Conservation (phyloP, 495 filamentous ascomycete species). For the Xanthoparmelia taractica region DNA sequence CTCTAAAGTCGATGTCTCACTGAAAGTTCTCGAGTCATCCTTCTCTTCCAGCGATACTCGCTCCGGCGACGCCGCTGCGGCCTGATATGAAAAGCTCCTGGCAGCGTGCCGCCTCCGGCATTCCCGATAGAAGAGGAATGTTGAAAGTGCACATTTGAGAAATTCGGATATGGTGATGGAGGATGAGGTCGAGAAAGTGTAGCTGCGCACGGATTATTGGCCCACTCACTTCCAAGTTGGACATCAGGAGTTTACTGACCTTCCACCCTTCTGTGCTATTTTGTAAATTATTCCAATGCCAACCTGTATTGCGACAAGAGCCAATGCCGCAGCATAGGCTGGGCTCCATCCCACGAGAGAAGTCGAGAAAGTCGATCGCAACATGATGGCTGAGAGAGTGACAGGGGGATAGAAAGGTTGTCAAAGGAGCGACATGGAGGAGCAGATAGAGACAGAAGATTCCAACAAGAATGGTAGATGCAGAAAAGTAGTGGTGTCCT, state of each 20-base stretch:
- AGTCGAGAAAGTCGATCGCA: neutral
- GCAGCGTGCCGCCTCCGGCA: slow-evolving; percentile 14
- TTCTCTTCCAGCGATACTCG: slow-evolving; percentile 7
- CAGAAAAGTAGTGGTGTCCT: neutral
- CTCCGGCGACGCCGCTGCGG: slow-evolving; percentile 6
- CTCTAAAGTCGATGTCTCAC: slow-evolving; percentile 3
- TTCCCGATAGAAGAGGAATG: slow-evolving; percentile 24
- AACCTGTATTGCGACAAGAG: slow-evolving; percentile 26
- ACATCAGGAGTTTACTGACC: neutral
- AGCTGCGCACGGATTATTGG: neutral
- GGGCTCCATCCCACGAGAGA: neutral
- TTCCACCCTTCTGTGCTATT: slow-evolving; percentile 21
- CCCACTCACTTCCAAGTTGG: neutral
- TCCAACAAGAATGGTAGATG: neutral
- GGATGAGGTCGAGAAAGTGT: slow-evolving; percentile 26
- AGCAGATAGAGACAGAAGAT: neutral
- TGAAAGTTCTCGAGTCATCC: slow-evolving; percentile 8
- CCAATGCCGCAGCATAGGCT: slow-evolving; percentile 18
- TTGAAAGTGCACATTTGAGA: slow-evolving; percentile 26
- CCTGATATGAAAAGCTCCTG: neutral
- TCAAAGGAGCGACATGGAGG: neutral
- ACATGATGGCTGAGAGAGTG: neutral
- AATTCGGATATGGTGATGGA: slow-evolving; percentile 29
- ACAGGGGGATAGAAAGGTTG: neutral
- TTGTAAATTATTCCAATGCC: slow-evolving; percentile 27